Conservation (phyloP, 768 basidiomycete species). For the Russula dissimulans region DNA sequence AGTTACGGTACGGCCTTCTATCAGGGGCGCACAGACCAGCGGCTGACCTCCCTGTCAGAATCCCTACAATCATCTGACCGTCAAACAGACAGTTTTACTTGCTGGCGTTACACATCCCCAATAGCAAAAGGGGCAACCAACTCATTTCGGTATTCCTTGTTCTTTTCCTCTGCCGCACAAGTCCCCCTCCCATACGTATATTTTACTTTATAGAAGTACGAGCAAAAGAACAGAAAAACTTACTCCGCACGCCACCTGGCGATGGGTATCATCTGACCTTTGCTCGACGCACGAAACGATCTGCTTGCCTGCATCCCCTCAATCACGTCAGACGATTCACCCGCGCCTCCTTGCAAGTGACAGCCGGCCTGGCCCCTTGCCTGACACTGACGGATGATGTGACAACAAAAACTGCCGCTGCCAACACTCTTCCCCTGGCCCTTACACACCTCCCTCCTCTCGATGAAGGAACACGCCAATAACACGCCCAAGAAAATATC, state of each 20-base stretch:
- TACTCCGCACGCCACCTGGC: no score
- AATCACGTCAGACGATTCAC: background rate
- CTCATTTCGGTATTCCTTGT: background rate
- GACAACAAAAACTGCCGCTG: no score
- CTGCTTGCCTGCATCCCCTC: background rate
- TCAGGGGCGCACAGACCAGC: background rate
- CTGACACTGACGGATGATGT: no score
- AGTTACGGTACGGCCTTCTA: background rate
- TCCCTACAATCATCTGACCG: background rate
- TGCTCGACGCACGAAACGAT: no score
- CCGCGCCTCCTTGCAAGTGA: background rate
- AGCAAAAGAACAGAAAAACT: no score
- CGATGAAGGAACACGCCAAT: no score
- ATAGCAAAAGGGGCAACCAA: background rate
- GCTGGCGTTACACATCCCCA: background rate
- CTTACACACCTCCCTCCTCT: no score
- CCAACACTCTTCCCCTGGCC: background rate
- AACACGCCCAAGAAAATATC: no score
- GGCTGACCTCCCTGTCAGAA: background rate
- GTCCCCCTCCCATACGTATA: background rate
- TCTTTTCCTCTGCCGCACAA: background rate
- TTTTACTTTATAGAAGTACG: no score
- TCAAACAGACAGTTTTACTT: background rate
- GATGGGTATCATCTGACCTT: no score
- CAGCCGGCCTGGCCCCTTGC: background rate